Base-by-base conservation (phyloP, 2,329 filamentous ascomycete genomes). In the Fusarium humuli region DNA sequence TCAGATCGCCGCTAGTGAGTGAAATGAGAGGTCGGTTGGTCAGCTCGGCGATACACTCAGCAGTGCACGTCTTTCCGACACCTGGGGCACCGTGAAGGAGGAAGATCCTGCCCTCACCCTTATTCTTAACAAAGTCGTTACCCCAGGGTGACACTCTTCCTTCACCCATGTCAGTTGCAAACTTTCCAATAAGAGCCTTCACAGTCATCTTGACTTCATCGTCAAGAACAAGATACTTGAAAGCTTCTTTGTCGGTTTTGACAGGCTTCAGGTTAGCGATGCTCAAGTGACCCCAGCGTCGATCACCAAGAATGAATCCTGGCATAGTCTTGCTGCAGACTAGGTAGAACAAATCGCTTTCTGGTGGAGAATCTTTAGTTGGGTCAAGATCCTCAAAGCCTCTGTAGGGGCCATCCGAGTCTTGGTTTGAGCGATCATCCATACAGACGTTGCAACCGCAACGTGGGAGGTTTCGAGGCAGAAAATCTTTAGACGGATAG, bases 21-120 rank as follows among this genome's bases (percentile, higher is more conserved):
- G 82, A 80, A 57, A 88, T 82, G 10, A 88, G 82, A 5, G 86
- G 86, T 1, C 83, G 81, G 27, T 80, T 81, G 42, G 82, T 83
- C 23, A 85, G 77, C 75, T 88, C 85, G 8, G 85, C 84, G 5
- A 87, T 81, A 42, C 84, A 85, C 75, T 88, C 85, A 14, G 85
- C 85, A 3, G 86, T 88, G 73, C 85, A 84, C 0, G 86, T 88
- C 77, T 88, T 88, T 60, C 86, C 87, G 1, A 87, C 84, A n/a
- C 85, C 86, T 2, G 85, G 85, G 11, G 81, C 81, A 18, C 85
- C 84, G 65, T 87, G 84, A 1, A 87, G 81, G 16, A 87, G 78
- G 75, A 86, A 84, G 70, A 85, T 84, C 45, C 82, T 80, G 7
- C 83, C 83, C 56, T 84, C 81, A 34, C 84, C 84, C 74, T 86